Base-by-base conservation (phyloP, 2,329 filamentous ascomycete genomes). In the Trichoderma harzianum region DNA sequence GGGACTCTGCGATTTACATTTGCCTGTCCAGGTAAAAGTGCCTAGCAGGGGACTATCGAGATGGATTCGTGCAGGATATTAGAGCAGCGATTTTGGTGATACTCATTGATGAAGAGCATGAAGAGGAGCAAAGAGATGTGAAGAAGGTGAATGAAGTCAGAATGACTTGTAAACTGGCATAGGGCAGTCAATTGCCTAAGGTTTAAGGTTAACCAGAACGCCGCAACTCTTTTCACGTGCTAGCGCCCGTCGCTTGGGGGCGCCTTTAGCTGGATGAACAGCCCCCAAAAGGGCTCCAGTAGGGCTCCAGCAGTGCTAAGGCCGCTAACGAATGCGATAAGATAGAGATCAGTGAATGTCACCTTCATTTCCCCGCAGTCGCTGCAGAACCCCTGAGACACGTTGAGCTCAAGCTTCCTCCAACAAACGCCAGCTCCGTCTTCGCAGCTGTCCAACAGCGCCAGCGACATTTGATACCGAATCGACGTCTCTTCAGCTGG, bases 301-400 rank as follows among this genome's bases (percentile, higher is more conserved):
- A 34, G 32, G 43, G n/a, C 43, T 51, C 39, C 7, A 43, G 39
- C 39, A 10, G 1, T 43, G 21, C 61, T 21, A 30, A 28, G 7
- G 47, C 47, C 11, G 30, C 63, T 14, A 47, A 39, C 24, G 16
- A 21, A 5, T 26, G 32, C 68, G 68, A 70, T 70, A 70, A 70
- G 68, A 70, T 70, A 70, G 68, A 60, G 34, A 55, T 10, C 39
- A n/a, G 39, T 39, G 60, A 32, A 63, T 64, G 60, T 62, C 57
- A 69, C 66, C 47, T 57, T 70, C 68, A 43, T 55, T 70, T 70
- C 68, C 68, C 68, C 68, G 68, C 68, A 70, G 24, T 70, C 60
- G 32, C 53, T 18, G 14, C 34, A 43, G 26, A 70, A 64, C 68
- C 68, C 68, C 68, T 70, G 60, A 70, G 28, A 43, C 34, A 61